phyloP scores from a whole-genome alignment of 75 land plant species.

The Selaginella moellendorffii region DNA sequence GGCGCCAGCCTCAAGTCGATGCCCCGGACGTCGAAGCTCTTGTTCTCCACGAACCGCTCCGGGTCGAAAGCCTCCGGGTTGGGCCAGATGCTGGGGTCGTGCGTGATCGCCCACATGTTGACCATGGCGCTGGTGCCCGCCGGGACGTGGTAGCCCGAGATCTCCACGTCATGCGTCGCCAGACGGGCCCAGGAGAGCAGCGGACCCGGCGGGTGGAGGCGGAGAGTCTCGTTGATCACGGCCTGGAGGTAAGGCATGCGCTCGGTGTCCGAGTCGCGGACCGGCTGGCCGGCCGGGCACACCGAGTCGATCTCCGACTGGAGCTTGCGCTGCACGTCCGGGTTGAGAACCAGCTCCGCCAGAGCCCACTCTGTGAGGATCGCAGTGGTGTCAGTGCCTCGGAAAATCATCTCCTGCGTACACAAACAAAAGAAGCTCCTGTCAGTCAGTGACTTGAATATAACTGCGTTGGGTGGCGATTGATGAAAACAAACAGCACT shows the following conservation, averaged over 20 bases:
- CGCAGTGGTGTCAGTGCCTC: constrained; percentile 5
- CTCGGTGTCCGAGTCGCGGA: neutral
- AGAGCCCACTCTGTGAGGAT: neutral
- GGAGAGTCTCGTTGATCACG: constrained; percentile 5
- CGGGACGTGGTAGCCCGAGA: neutral
- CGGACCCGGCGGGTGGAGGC: constrained; percentile 5
- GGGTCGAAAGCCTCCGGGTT: neutral
- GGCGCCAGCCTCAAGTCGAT: neutral
- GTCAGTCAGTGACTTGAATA: neutral
- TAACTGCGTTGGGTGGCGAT: neutral
- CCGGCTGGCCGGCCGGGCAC: neutral
- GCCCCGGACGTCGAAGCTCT: neutral
- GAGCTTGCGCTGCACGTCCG: neutral
- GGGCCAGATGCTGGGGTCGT: constrained; percentile 2
- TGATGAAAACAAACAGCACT: neutral
- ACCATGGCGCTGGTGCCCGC: constrained; percentile 8
- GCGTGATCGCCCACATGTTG: constrained; percentile 9
- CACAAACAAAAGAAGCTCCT: too few relatives aligned
- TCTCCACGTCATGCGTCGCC: neutral
- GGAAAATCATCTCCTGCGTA: constrained; percentile 9
- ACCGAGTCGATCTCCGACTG: neutral
- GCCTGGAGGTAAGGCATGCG: constrained; percentile 3
- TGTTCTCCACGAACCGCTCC: neutral
- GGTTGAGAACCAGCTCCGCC: constrained; percentile 1
- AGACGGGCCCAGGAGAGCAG: constrained; percentile 7